A percentile compares a stretch with the other conserved stretches of the same genome.
phyloP scores from a whole-genome alignment of 257 asterid species.

The Coffea canephora region DNA sequence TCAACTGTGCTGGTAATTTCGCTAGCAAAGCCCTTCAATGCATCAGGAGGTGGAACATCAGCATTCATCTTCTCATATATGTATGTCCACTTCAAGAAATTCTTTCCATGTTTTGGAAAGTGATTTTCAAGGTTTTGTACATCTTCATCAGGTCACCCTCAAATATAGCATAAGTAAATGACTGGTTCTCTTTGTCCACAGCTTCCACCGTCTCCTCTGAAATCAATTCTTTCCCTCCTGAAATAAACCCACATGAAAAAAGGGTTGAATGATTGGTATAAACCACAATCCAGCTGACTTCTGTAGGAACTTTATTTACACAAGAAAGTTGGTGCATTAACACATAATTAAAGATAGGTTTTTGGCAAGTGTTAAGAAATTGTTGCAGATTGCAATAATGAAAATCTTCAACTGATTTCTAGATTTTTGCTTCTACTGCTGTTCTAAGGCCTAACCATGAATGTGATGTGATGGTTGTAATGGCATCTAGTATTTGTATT shows the following conservation, averaged over 20 bases:
- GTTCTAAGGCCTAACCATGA: too few species aligned
- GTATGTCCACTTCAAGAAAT: slow-evolving; percentile 15
- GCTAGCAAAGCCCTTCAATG: slow-evolving; percentile 8
- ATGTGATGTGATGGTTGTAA: too few species aligned
- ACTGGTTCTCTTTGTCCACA: slow-evolving; percentile 10
- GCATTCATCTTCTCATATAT: slow-evolving; percentile 23
- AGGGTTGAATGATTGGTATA: too few species aligned
- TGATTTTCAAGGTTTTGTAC: slow-evolving; percentile 9
- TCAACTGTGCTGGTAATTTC: neutral
- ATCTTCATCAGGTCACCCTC: slow-evolving; percentile 20
- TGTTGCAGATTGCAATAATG: too few species aligned
- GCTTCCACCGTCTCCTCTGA: slow-evolving; percentile 5
- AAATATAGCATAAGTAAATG: slow-evolving; percentile 12
- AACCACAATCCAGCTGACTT: too few species aligned
- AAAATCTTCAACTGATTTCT: too few species aligned
- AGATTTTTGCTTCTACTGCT: too few species aligned
- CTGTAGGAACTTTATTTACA: too few species aligned
- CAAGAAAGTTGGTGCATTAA: too few species aligned
- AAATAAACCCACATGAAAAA: neutral
- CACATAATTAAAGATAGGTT: too few species aligned
- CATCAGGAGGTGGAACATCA: slow-evolving; percentile 13
- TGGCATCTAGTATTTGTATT: too few species aligned
- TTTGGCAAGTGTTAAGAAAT: too few species aligned
- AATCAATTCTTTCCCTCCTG: slow-evolving; percentile 10
- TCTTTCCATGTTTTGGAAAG: slow-evolving; percentile 7